Percentiles rank a stretch among this genome's conserved stretches.
phyloP scores from a whole-genome alignment of 2,329 filamentous ascomycete genomes.

The Fonsecaea pedrosoi region DNA sequence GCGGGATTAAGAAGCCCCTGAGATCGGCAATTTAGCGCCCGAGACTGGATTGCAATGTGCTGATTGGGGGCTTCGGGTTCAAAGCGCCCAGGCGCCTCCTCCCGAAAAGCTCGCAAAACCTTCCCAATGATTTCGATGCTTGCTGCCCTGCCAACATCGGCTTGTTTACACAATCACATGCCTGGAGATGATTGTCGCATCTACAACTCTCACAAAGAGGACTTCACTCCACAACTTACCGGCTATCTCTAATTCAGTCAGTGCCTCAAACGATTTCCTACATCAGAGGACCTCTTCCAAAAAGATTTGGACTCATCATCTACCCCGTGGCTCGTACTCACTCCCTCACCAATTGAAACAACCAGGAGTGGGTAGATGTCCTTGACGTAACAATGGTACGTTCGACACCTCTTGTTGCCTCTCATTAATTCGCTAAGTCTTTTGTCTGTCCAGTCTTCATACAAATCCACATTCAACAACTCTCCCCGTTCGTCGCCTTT shows the following conservation, averaged over 20 bases:
- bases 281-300: not conserved
- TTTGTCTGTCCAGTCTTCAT: conserved; percentile 26
- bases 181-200: not conserved
- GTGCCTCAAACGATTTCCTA: not conserved
- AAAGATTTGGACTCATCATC: not conserved
- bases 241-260: not conserved
- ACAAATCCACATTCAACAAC: conserved; percentile 62
- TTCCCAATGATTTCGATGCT: conserved; percentile 3
- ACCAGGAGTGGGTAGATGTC: too few species aligned
- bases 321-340: not conserved
- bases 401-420: not conserved
- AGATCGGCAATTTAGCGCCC: conserved; percentile 9
- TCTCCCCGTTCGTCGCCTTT: conserved; percentile 74
- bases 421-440: conserved; percentile 13
- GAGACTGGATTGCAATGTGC: conserved; percentile 1
- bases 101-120: conserved; percentile 13
- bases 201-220: not conserved
- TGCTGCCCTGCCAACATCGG: conserved; percentile 21
- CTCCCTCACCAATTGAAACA: not conserved
- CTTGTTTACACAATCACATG: conserved; percentile 13
- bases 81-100: not conserved
- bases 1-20: conserved; percentile 6
- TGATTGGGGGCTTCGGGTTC: conserved; percentile 9
- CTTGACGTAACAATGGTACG: conserved; percentile 27
- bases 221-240: not conserved